Evolutionary conservation across 2,329 filamentous ascomycete genomes (phyloP).

Genomic region (Seiridium unicorne): DNA sequence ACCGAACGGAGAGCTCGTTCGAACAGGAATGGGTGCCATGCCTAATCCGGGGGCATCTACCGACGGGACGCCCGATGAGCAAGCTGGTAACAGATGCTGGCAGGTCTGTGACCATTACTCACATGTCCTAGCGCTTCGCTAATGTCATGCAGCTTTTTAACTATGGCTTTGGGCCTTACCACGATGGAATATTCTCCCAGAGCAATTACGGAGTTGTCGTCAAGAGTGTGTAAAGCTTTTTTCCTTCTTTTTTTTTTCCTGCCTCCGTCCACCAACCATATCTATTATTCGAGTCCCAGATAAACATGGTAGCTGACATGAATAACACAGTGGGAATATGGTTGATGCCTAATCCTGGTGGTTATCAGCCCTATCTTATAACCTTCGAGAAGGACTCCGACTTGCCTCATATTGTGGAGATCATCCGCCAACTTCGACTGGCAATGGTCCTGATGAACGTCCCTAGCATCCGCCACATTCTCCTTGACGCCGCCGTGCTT

Average conservation of each 20-base stretch:
- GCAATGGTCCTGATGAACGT: neutral
- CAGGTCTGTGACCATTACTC: neutral
- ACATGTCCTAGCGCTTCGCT: neutral
- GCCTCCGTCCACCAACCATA: too few species aligned
- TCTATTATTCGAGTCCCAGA: too few species aligned
- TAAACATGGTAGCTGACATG: neutral
- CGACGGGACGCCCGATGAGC: neutral
- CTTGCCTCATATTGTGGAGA: slow-evolving; percentile 39
- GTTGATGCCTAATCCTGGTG: slow-evolving; percentile 52
- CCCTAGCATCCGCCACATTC: slow-evolving; percentile 35
- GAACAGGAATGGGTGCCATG: slow-evolving; percentile 39
- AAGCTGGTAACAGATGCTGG: slow-evolving; percentile 34
- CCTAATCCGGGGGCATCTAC: slow-evolving; percentile 13
- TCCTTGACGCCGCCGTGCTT: slow-evolving; percentile 29
- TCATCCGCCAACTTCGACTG: neutral
- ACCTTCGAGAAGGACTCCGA: slow-evolving; percentile 49
- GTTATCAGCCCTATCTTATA: slow-evolving; percentile 39
- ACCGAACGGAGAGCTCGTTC: slow-evolving; percentile 38
- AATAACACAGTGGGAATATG: slow-evolving; percentile 36
- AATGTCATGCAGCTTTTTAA: slow-evolving; percentile 33
- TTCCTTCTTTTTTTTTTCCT: neutral
- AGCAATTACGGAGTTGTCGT: slow-evolving; percentile 50
- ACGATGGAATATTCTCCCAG: slow-evolving; percentile 45
- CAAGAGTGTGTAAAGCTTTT: slow-evolving; percentile 30
- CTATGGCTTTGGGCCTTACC: slow-evolving; percentile 27